Base-by-base conservation (phyloP, 2,329 filamentous ascomycete species). In the Aureobasidium sp. region DNA sequence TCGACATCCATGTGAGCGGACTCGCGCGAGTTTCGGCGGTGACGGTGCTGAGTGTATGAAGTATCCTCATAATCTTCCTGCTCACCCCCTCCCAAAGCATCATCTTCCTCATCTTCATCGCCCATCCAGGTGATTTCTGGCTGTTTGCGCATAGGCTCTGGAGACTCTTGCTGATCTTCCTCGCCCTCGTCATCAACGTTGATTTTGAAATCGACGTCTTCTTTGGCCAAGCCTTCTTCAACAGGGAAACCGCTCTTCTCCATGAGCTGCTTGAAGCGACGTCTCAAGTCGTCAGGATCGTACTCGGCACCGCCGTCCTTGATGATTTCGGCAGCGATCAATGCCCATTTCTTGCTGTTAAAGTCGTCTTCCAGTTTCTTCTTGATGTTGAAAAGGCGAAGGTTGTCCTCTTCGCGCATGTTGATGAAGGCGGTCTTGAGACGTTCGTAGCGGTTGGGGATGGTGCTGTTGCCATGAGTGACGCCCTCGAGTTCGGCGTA, bases 181-280 rank as follows among this genome's bases (percentile, higher is more conserved):
- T 50, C 52, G 16, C 45, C 29, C 34, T 52, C 36, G 16, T 42
- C 48, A 16, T 58, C 45, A 7, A 10, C 39, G 11, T 48, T 41
- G 9, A 13, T 32, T 13, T 29, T 55, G 48, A 61, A 61, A n/a
- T 61, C 58, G 3, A 47, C 29, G 13, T 61, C 58, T 3, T 36
- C 10, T 8, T 32, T 37, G 16, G 50, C 50, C 21, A 48, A 3
- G 4, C 42, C 49, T 15, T 48, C 49, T 21, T 55, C 34, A 5
- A 55, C 59, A 7, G 29, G 13, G 34, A 61, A 54, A 4, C 66
- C 67, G 5, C 49, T 54, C 53, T 66, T 69, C 63, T 71, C 67
- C 65, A 69, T 70, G 41, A 76, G 55, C 65, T 76, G 73, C 69
- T 75, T 76, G 65, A 73, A 75, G 65, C 74, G 73, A 64, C 75